Evolutionary conservation across 208 protist genomes (phyloP), one percentile per base, ranked within the genome.

Genomic region (Trypanosoma brucei): DNA sequence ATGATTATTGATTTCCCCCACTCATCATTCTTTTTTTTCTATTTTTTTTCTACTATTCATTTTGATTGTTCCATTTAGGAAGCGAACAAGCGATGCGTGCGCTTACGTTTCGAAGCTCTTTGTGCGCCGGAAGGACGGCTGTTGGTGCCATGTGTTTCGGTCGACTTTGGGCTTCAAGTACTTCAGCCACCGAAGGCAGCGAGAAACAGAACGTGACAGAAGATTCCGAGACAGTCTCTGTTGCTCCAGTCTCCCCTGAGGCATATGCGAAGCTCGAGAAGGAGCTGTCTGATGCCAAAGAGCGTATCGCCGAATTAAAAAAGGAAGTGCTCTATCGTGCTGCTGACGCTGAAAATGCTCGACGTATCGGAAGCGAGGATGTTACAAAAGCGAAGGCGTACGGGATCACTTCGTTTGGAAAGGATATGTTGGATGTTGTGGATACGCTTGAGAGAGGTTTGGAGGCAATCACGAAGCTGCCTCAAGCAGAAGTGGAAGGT

Each of bases 361-460:
- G 88, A 38, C 86, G 86, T 52, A 93, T 96, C 64, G 84, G 80
- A 48, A 83, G 81, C 60, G 88, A 95, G 42, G 93, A 97, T 58
- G 86, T 92, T 31, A 82, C 93, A 35, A 96, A 96, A 64, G 86
- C 91, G 0, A 92, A 90, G 54, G 67, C 88, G 8, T 97, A 89
- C 62, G 88, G 87, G 37, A 84, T 97, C 31, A 83, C 76, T 40
- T 84, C 76, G 6, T 97, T 97, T 67, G 87, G 86, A 1, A 95
- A 96, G 72, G 85, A 95, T 60, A 91, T 97, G 76, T 68, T 97
- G 11, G 91, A 97, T 54, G 90, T 97, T 40, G 84, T 83, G 9
- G 93, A 97, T 62, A 96, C 82, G 45, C 84, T 97, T n/a, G 86
- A 96, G 44, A 88, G 90, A 53, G 93, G 83, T 1, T 55, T 96